Evolutionary conservation across 352 stramenopile genomes (phyloP), one percentile per base, ranked within the genome.

Genomic region (Phytophthora fragariae): DNA sequence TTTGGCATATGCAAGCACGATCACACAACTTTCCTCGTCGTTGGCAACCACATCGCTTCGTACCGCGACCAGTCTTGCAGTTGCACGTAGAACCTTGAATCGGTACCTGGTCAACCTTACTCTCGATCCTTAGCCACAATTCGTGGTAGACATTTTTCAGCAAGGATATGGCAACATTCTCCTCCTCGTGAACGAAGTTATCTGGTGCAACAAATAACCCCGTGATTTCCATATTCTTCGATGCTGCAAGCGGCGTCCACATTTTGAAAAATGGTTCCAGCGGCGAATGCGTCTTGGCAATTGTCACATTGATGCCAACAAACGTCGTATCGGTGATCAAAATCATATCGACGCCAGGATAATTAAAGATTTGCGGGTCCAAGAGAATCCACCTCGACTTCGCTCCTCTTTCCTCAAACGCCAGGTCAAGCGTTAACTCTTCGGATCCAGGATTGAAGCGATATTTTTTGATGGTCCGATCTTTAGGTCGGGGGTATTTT

Each of bases 261-360:
- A 56, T 11, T 3, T 17, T 15, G 49, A 56, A 56, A 56, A 56
- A 56, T 56, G 49, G 49, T 17, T n/a, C 21, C 19, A 56, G 49
- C n/a, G 49, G 19, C 49, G 49, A 27, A 56, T 56, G 49, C 49
- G 19, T 56, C 21, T 56, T 15, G 9, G 49, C 49, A 56, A 56
- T 56, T 8, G 49, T 56, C 49, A 56, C 49, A 15, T 35, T 56
- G 19, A 56, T 56, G 8, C 49, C 49, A 33, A 56, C 49, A n/a
- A 56, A 19, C 49, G 7, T 19, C 11, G n/a, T 56, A 19, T 56
- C 21, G 19, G 49, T 56, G 19, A 56, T 21, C 49, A 56, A 2
- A 56, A 56, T 56, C 49, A 56, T 56, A 56, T 56, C 49, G 49
- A 56, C 49, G 49, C 49, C 49, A 56, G 49, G 9, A 56, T 56